These are phyloP conservation scores for Melampsora larici-populina DNA, from an alignment of 1,284 basidiomycete species.

Conservation along the genomic window DNA sequence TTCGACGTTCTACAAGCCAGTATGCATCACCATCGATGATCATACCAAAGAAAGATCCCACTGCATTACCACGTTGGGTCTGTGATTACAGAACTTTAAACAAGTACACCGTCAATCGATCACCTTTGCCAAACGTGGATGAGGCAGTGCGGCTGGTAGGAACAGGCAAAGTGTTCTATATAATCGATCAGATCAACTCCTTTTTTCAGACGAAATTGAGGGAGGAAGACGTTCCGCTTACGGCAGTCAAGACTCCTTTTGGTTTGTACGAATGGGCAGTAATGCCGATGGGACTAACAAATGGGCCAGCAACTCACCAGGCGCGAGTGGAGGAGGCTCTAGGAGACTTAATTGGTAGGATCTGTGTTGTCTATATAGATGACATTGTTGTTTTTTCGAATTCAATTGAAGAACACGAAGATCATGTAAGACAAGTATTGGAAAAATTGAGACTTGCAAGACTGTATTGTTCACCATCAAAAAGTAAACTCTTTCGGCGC, in stretches of 20 bases:
- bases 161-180: no score
- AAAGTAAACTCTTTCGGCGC: slow-evolving; percentile 47
- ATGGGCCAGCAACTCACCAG: no score
- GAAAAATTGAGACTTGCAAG: background rate
- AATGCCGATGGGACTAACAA: slow-evolving; percentile 58
- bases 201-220: no score
- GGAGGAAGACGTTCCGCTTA: slow-evolving; percentile 55
- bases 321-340: no score
- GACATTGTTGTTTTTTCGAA: slow-evolving; percentile 58
- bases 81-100: no score
- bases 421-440: background rate
- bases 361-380: no score
- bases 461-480: slow-evolving; percentile 47
- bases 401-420: slow-evolving; percentile 53
- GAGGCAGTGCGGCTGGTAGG: no score
- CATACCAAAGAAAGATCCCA: slow-evolving; percentile 44
- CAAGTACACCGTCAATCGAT: no score
- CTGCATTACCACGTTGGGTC: no score
- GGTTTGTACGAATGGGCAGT: slow-evolving; percentile 57
- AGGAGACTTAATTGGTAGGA: no score
- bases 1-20: background rate
- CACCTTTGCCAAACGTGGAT: no score
- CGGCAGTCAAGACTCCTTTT: slow-evolving; percentile 55
- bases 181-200: slow-evolving; percentile 57
- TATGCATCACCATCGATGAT: slow-evolving; percentile 14